Base-by-base conservation (phyloP, 306 rosid genomes). In the Chamaecrista fasciculata region DNA sequence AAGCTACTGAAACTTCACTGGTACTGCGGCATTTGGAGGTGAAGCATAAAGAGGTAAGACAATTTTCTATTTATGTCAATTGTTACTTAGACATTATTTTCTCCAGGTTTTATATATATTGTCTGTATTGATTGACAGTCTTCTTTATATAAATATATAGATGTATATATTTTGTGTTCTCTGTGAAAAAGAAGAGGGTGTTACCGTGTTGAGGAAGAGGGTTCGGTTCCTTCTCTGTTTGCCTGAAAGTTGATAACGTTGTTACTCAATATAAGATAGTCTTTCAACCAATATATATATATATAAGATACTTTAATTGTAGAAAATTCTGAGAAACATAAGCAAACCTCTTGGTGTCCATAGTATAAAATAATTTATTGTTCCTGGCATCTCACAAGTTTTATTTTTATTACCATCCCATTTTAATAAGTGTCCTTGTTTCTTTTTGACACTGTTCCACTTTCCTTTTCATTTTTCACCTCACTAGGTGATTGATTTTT, bases 21-120 rank as follows among this genome's bases (percentile, higher is more conserved):
- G 82, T 79, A 55, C 60, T 90, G 75, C 95, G 95, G 53, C 88
- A 82, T 79, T 68, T 94, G 63, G 97, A 91, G 81, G 91, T 85
- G 62, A 81, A 76, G 68, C 78, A 62, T 70, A 86, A 58, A 72
- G 97, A 91, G 90, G 98, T 86, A 42, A 78, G 82, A 43, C 63
- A 51, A 25, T 33, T 69, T 72, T 69, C 73, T 6, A 8, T 67
- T 59, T 50, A 21, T 31, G 36, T 61, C 36, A 21, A 31, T 20
- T 36, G 36, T 33, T 66, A 0, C 9, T 8, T 36, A 23, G 4
- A 11, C 29, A 52, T 47, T n/a, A 16, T n/a, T 3, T 4, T 60
- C 31, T 60, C 14, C 48, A 40, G 28, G 37, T 42, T 74, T 8
- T 69, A 9, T 75, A 52, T 70, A 7, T 5, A 37, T 37, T 80